phyloP scores from a whole-genome alignment of 2,329 filamentous ascomycete species.

The Teratosphaeria gauchensis region DNA sequence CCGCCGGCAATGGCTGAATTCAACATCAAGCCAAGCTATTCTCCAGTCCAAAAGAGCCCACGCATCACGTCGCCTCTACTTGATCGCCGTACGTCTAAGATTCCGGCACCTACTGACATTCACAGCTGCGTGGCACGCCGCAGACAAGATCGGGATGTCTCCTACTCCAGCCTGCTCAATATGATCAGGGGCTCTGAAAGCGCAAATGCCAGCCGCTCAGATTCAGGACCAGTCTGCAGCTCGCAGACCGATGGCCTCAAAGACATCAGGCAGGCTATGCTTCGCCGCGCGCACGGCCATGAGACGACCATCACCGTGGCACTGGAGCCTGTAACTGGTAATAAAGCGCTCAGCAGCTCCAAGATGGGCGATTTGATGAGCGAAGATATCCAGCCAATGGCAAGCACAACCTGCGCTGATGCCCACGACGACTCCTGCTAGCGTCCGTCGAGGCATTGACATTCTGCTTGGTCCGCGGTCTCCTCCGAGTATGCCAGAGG shows the following conservation, averaged over 20 bases:
- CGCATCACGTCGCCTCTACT: slow-evolving; percentile 7
- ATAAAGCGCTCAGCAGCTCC: not conserved
- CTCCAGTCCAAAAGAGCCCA: slow-evolving; percentile 16
- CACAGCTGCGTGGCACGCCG: slow-evolving; percentile 21
- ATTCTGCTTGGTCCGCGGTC: too few species aligned
- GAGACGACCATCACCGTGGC: not conserved
- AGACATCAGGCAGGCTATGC: not conserved
- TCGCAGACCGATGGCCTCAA: not conserved
- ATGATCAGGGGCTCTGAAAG: not conserved
- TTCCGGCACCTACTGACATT: slow-evolving; percentile 33
- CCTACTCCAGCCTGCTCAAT: slow-evolving; percentile 25
- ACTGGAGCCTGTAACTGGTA: not conserved
- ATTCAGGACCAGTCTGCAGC: not conserved
- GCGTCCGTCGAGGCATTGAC: not conserved
- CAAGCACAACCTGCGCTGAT: not conserved
- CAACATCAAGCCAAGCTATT: slow-evolving; percentile 2
- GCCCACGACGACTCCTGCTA: not conserved
- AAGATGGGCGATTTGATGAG: not conserved
- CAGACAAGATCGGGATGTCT: slow-evolving; percentile 30
- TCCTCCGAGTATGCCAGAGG: too few species aligned
- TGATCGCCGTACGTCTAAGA: slow-evolving; percentile 25
- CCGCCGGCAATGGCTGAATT: not conserved
- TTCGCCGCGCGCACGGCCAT: not conserved
- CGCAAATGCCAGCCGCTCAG: not conserved
- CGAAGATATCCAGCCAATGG: not conserved